A percentile compares a stretch with the other conserved stretches of the same genome.
Conservation (phyloP, 345 rosid genomes). For the Garcia nutans region DNA sequence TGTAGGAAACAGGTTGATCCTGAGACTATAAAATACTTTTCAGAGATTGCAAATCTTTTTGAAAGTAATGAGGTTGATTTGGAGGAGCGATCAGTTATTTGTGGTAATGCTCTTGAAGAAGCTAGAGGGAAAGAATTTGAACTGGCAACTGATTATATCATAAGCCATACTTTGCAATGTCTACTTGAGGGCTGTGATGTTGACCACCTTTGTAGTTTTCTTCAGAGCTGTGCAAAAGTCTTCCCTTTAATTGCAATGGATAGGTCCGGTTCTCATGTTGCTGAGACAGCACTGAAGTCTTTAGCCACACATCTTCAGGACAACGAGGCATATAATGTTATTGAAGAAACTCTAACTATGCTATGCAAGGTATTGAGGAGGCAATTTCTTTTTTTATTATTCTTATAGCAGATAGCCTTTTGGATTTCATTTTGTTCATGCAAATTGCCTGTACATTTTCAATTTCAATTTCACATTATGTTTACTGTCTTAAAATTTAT, state of each 20-base stretch:
- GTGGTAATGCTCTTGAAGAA: slow-evolving; percentile 85
- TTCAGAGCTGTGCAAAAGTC: slow-evolving; percentile 52
- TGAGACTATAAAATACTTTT: slow-evolving; percentile 68
- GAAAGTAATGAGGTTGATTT: slow-evolving; percentile 71
- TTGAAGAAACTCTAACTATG: slow-evolving; percentile 62
- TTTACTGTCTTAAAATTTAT: not conserved
- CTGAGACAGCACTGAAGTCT: slow-evolving; percentile 89
- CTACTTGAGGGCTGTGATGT: slow-evolving; percentile 84
- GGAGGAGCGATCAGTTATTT: slow-evolving; percentile 69
- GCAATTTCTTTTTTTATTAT: not conserved
- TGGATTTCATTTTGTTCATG: not conserved
- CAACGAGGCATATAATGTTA: slow-evolving; percentile 50
- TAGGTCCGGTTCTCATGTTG: slow-evolving; percentile 93
- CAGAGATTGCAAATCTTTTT: slow-evolving; percentile 76
- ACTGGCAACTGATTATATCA: slow-evolving; percentile 83
- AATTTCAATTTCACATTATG: not conserved
- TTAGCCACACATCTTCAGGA: slow-evolving; percentile 69
- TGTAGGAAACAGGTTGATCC: slow-evolving; percentile 88
- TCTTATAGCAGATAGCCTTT: not conserved
- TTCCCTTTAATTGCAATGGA: slow-evolving; percentile 91
- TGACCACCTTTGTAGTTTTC: slow-evolving; percentile 79
- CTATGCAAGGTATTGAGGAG: slow-evolving; percentile 70
- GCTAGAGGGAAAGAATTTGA: slow-evolving; percentile 78
- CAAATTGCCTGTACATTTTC: not conserved
- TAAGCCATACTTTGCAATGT: slow-evolving; percentile 79